Conservation (phyloP, 1,284 basidiomycete species). For the Sphaerobolus stellatus region DNA sequence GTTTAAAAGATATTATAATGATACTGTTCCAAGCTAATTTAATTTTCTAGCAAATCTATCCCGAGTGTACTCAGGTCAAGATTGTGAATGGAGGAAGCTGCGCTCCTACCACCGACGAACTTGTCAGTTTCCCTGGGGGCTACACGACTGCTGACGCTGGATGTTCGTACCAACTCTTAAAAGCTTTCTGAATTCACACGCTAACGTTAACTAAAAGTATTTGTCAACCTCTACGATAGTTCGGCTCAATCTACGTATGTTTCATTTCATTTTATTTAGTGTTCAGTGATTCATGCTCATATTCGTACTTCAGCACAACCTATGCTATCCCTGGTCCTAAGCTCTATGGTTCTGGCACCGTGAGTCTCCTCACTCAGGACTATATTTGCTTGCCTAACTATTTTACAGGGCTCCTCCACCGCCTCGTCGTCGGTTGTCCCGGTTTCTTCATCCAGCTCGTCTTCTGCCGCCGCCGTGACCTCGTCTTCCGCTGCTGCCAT, state of each 20-base stretch:
- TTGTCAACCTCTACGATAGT: conserved; percentile 46
- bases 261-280: no score
- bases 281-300: no score
- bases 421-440: no score
- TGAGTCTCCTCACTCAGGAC: conserved; percentile 22
- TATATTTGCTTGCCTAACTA: no score
- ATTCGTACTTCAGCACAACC: no score
- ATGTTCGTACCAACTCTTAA: no score
- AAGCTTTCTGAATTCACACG: no score
- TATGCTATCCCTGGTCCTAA: conserved; percentile 45
- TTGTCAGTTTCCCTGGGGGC: conserved; percentile 26
- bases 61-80: conserved; percentile 45
- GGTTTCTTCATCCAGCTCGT: conserved; percentile 9
- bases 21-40: conserved; percentile 18
- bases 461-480: conserved; percentile 5
- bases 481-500: conserved; percentile 7
- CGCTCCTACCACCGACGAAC: conserved; percentile 42
- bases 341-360: conserved; percentile 25
- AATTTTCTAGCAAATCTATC: conserved; percentile 20
- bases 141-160: conserved; percentile 32
- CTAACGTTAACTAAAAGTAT: no score
- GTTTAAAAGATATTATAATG: conserved; percentile 18
- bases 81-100: conserved; percentile 46
- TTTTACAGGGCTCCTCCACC: no score
- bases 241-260: conserved; percentile 40